Base-by-base conservation (phyloP, 129 eudicot genomes). In the Centaurea solstitialis region DNA sequence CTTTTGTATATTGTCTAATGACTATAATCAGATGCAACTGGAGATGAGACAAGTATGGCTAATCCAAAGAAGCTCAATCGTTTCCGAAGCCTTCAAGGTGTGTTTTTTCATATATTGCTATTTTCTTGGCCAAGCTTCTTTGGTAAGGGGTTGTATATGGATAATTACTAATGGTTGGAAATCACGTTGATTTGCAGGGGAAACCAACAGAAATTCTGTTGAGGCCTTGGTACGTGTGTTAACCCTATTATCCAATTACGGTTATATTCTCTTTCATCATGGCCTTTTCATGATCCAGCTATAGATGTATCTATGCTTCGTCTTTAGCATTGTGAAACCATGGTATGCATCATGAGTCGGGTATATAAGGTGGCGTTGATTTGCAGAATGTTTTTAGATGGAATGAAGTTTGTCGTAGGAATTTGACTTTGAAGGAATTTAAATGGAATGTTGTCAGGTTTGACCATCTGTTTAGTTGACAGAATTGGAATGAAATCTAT, bases 51-150 rank as follows among this genome's bases (percentile, higher is more conserved):
- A 5, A 40, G 76, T 38, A 20, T 85, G 2, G 50, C 70, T 50
- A 85, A 67, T 33, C 41, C 85, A 5, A 85, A 79, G 78, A 83
- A 39, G 87, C 75, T 66, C 40, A 69, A 82, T 68, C 83, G 79
- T 41, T 87, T 93, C 57, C 87, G 90, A 1, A 81, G 77, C 76
- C 93, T 93, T 50, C 84, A 82, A 77, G 97, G 98, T 90, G 77
- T 66, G 23, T 37, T 33, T 70, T 33, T 70, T 81, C 3, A 37
- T 47, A 70, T 21, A 30, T 59, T 83, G 18, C 6, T 79, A 21
- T 22, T 18, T 70, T 80, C 6, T 38, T n/a, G 9, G 24, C 41
- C 4, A 24, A 59, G 0, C n/a, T 62, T 39, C 13, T 65, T 10
- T 4, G 11, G 10, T 65, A 40, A 81, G 9, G 17, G 26, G 40